These are phyloP conservation scores for Pythium dissotocum DNA, from an alignment of 352 stramenopile species.

Conservation along the genomic window DNA sequence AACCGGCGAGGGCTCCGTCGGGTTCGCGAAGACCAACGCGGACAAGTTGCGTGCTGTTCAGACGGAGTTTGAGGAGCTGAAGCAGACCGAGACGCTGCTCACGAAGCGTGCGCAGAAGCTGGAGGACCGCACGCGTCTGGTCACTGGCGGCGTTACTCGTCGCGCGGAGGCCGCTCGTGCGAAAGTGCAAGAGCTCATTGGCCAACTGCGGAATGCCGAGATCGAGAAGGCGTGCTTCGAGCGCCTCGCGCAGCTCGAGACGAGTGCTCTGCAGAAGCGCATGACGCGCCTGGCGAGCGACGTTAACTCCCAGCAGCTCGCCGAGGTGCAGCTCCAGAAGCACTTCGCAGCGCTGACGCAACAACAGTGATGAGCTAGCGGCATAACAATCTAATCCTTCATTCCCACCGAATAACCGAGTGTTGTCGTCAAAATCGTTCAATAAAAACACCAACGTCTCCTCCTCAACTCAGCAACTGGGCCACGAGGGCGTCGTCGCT, in stretches of 20 bases:
- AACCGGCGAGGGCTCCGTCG: constrained; percentile 24
- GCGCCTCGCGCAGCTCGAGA: constrained; percentile 57
- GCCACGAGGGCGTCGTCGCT: neutral
- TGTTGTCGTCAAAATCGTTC: neutral
- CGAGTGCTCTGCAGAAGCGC: constrained; percentile 53
- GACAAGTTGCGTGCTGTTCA: constrained; percentile 56
- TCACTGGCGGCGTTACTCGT: constrained; percentile 62
- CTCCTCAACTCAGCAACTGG: neutral
- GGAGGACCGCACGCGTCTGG: constrained; percentile 57
- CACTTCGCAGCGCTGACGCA: constrained; percentile 56
- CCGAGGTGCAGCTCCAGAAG: constrained; percentile 83
- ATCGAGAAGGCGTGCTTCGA: constrained; percentile 76
- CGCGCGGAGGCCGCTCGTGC: constrained; percentile 44
- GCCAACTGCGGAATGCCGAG: constrained; percentile 49
- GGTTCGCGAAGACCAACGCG: constrained; percentile 40
- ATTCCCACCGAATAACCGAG: neutral
- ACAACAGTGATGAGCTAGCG: constrained; percentile 24
- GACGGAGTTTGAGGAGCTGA: constrained; percentile 65
- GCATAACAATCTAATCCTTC: neutral
- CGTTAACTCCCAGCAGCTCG: constrained; percentile 71
- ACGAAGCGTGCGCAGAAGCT: constrained; percentile 75
- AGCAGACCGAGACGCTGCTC: constrained; percentile 58
- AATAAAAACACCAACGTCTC: neutral
- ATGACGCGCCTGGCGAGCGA: constrained; percentile 68
- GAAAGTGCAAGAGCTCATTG: constrained; percentile 38